phyloP scores from a whole-genome alignment of 1,139 yeast species.

The Scheffersomyces insectosa region DNA sequence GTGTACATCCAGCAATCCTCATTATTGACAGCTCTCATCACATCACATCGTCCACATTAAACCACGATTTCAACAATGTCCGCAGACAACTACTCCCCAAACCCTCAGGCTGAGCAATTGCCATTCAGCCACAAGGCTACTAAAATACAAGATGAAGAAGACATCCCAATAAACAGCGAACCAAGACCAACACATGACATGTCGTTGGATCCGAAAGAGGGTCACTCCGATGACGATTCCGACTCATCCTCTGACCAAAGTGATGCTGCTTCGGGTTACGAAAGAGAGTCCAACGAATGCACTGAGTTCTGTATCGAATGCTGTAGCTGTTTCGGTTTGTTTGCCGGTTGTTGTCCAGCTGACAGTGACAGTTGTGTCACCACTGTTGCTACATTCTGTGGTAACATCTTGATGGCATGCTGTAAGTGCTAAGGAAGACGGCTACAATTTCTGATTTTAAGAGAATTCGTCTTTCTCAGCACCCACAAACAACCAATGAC shows the following conservation, averaged over 20 bases:
- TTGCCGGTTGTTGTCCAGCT: conserved; percentile 44
- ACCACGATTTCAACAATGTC: no score
- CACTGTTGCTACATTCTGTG: conserved; percentile 37
- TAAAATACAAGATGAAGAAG: no score
- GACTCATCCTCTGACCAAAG: conserved; percentile 11
- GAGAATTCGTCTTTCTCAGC: no score
- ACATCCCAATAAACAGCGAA: conserved; percentile 1
- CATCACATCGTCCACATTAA: no score
- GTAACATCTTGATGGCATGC: conserved; percentile 37
- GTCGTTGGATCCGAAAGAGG: conserved; percentile 5
- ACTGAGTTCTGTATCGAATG: conserved; percentile 45
- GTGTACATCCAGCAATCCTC: no score
- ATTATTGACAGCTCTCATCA: no score
- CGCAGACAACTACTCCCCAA: no score
- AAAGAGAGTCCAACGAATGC: conserved; percentile 40
- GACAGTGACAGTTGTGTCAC: conserved; percentile 44
- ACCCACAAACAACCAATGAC: no score
- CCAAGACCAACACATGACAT: conserved; percentile 8
- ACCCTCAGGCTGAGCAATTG: no score
- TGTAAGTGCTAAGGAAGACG: conserved; percentile 23
- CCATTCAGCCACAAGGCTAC: no score
- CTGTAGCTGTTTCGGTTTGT: conserved; percentile 42
- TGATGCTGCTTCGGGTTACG: conserved; percentile 37
- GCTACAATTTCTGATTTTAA: background rate
- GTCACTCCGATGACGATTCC: conserved; percentile 4